Conservation (phyloP, 1,284 basidiomycete genomes). For the Tetrapyrgos nigripes region DNA sequence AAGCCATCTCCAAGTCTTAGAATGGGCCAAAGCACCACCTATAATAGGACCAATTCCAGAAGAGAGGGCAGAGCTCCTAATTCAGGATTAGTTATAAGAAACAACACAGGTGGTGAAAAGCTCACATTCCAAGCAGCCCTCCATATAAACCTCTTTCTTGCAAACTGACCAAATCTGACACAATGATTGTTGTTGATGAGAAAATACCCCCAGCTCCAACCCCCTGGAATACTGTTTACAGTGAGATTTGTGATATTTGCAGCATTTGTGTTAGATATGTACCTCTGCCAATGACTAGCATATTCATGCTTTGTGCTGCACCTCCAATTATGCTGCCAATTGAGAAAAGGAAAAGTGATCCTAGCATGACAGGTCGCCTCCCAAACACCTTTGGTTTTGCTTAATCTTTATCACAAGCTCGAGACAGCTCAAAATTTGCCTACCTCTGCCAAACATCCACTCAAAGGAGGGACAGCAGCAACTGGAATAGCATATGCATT, state of each 20-base stretch:
- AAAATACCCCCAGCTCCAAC: slow-evolving; percentile 54
- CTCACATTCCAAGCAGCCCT: too few species aligned
- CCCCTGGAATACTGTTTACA: slow-evolving; percentile 49
- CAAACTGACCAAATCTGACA: slow-evolving; percentile 51
- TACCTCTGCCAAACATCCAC: slow-evolving; percentile 20
- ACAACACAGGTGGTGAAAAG: background rate
- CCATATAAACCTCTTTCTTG: slow-evolving; percentile 35
- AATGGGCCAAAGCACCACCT: slow-evolving; percentile 25
- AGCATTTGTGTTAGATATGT: background rate
- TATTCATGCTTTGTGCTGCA: slow-evolving; percentile 17
- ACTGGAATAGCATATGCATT: slow-evolving; percentile 18
- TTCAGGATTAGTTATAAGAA: background rate
- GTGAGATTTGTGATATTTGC: background rate
- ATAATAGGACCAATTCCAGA: slow-evolving; percentile 20
- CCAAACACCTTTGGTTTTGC: slow-evolving; percentile 21
- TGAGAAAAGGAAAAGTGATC: slow-evolving; percentile 18
- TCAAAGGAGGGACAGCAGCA: slow-evolving; percentile 19
- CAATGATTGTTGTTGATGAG: slow-evolving; percentile 45
- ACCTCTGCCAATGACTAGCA: slow-evolving; percentile 26
- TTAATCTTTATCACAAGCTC: background rate
- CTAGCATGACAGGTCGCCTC: slow-evolving; percentile 19
- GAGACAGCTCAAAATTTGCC: background rate
- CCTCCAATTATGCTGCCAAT: slow-evolving; percentile 23
- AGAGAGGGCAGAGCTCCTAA: background rate
- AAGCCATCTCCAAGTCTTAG: slow-evolving; percentile 34